Evolutionary conservation across 495 filamentous ascomycete species (phyloP), one percentile per base, ranked within the genome.

Genomic region (Penicillium silybi): DNA sequence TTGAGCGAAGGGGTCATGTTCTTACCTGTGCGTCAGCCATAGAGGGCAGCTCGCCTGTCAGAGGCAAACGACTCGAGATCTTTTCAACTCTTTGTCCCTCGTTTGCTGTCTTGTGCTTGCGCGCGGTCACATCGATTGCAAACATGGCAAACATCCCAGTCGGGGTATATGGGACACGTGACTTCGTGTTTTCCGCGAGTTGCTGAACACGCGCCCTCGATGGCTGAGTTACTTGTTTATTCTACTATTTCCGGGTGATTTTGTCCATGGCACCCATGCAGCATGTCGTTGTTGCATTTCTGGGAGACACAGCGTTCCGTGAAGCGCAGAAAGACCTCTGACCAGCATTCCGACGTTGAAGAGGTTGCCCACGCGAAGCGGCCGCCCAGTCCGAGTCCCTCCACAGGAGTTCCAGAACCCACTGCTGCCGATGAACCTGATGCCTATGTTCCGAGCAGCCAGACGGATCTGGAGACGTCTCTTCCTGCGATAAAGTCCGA

Each of bases 381-480:
- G 13, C 54, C 50, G 7, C 25, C 48, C 11, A 65, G 59, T 41
- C 59, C 57, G 16, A 64, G 53, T 52, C 51, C 57, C 13, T 56
- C 59, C 17, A 22, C 52, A 2, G 51, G 46, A 11, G 38, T 15
- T 6, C 45, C 20, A 2, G 61, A 60, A 16, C 46, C 47, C 0
- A 35, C 64, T 2, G 59, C 65, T 39, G 66, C 64, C 6, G 71
- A 72, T 22, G 72, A 68, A 19, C 59, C 69, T 43, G 71, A 72
- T 10, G 67, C 70, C 0, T 68, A 74, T 22, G 65, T 66, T 10
- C 51, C 56, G 15, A 65, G 54, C 50, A 71, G 62, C 34, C 56
- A 65, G 54, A 95, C 90, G 16, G 88, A 90, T 16, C 77, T 95
- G 40, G 91, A 96, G 62, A 85, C 76, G 52, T 85, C 86, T 0